Conservation (phyloP, 441 rosid genomes). For the Bruguiera hainesii region DNA sequence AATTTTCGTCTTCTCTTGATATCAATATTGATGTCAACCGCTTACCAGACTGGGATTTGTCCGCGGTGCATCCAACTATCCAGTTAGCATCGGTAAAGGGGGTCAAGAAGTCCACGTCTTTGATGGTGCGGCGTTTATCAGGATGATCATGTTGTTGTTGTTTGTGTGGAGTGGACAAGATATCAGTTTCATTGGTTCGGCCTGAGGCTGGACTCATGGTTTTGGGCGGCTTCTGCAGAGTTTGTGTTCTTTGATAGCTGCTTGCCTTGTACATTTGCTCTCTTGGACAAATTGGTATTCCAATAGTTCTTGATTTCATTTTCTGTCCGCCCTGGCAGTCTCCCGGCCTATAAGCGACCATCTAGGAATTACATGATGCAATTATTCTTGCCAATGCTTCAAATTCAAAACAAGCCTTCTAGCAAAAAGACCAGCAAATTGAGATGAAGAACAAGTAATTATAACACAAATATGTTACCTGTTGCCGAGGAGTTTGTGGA, state of each 20-base stretch:
- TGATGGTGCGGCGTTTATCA: neutral
- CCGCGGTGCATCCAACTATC: neutral
- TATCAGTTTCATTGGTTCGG: neutral
- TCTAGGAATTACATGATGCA: constrained; percentile 10
- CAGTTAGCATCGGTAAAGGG: too few species aligned
- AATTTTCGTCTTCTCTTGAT: constrained; percentile 1
- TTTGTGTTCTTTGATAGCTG: neutral
- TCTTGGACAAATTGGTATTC: constrained; percentile 29
- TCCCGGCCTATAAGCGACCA: constrained; percentile 49
- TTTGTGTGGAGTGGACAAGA: neutral
- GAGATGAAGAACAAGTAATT: too few species aligned
- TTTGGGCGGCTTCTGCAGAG: constrained; percentile 1
- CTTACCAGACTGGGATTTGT: neutral
- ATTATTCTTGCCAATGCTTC: too few species aligned
- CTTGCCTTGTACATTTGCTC: constrained; percentile 5
- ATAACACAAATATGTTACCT: constrained; percentile 19
- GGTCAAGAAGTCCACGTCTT: neutral
- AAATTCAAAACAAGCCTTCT: neutral
- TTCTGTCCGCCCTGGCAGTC: constrained; percentile 43
- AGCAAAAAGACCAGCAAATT: neutral
- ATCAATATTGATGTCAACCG: neutral
- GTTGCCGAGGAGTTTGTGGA: constrained; percentile 48
- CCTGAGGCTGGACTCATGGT: neutral
- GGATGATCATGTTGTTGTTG: neutral
- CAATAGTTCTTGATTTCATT: constrained; percentile 39